Conservation (phyloP, 495 filamentous ascomycete species). For the Penicillium nucicola region DNA sequence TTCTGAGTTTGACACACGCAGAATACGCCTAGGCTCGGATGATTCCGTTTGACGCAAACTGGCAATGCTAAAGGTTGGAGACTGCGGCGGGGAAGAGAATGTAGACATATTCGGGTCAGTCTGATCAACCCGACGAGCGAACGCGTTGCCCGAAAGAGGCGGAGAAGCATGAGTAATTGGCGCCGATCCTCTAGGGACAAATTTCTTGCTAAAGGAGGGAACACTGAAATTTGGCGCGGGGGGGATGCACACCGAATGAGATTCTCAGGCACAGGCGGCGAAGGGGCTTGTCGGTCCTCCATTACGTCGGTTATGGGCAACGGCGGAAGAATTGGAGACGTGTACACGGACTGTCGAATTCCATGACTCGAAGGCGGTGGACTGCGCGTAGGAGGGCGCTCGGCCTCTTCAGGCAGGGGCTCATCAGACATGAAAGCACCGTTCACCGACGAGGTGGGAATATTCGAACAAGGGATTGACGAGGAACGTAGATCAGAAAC, state of each 20-base stretch:
- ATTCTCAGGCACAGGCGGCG: conserved; percentile 30
- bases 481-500: conserved; percentile 11
- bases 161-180: conserved; percentile 15
- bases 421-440: conserved; percentile 12
- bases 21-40: conserved; percentile 20
- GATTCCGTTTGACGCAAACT: conserved; percentile 21
- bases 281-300: conserved; percentile 17
- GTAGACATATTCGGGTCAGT: conserved; percentile 20
- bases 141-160: conserved; percentile 13
- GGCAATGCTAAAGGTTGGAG: conserved; percentile 31
- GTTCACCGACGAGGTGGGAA: conserved; percentile 14
- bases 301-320: conserved; percentile 6
- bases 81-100: conserved; percentile 37
- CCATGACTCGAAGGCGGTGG: conserved; percentile 23
- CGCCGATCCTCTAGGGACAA: conserved; percentile 20
- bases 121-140: conserved; percentile 13
- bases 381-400: conserved; percentile 15
- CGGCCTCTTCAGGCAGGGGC: conserved; percentile 7
- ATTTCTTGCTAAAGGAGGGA: conserved; percentile 47
- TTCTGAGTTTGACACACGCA: conserved; percentile 35
- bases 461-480: conserved; percentile 13
- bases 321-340: conserved; percentile 4
- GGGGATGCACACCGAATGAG: conserved; percentile 35
- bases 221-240: conserved; percentile 51
- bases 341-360: conserved; percentile 27